Conservation (phyloP, 108 stramenopile genomes). For the Cyclostephanos tholiformis region DNA sequence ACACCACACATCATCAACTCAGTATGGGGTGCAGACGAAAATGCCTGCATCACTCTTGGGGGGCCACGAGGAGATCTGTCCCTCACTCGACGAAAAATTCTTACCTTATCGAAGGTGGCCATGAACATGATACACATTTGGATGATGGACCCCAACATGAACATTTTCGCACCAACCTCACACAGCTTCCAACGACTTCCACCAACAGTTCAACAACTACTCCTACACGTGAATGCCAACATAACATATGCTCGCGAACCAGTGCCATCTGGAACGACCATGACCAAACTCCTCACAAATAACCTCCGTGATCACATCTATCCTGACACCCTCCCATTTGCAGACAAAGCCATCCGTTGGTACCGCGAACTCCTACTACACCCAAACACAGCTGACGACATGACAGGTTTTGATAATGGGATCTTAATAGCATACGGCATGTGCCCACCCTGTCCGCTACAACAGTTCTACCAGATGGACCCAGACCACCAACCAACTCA, state of each 20-base stretch:
- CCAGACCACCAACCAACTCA: too few species aligned
- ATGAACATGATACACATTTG: background rate
- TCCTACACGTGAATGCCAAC: background rate
- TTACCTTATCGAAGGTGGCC: too few species aligned
- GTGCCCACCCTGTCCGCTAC: background rate
- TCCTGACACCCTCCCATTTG: background rate
- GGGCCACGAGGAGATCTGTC: background rate
- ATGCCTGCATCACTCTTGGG: background rate
- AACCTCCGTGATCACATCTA: background rate
- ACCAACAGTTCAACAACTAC: background rate
- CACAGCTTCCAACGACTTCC: background rate
- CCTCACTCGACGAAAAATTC: background rate
- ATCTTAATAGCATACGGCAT: too few species aligned
- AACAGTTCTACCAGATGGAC: background rate
- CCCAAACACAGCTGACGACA: background rate
- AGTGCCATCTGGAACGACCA: background rate
- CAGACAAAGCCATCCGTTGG: background rate
- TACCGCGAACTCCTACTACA: background rate
- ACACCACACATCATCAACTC: too few species aligned
- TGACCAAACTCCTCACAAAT: background rate
- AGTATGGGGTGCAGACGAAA: background rate
- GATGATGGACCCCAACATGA: background rate
- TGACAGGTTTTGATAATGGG: background rate
- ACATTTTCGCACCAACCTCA: background rate
- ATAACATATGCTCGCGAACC: background rate